Percentiles rank a stretch among this genome's conserved stretches.
Evolutionary conservation across 345 rosid species (phyloP).

Genomic region (Populus euphratica): DNA sequence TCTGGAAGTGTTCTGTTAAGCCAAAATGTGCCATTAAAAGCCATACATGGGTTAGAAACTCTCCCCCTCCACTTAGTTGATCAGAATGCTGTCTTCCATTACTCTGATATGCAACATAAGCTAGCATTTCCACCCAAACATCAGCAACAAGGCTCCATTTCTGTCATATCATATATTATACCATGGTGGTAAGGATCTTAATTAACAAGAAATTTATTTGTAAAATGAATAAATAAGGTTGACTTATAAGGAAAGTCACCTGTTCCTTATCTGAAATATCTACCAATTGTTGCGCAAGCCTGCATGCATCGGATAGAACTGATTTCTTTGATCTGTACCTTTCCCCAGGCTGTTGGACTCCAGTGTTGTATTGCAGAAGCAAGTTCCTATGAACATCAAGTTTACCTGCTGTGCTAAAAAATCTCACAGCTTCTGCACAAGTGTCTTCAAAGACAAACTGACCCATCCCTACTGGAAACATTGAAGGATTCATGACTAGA

Average conservation of each 20-base stretch:
- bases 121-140: constrained; percentile 24
- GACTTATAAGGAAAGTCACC: neutral
- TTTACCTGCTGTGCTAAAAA: constrained; percentile 8
- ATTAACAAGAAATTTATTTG: neutral
- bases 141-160: constrained; percentile 12
- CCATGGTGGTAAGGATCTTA: neutral
- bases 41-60: constrained; percentile 22
- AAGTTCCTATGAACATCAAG: constrained; percentile 11
- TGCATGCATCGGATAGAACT: constrained; percentile 31
- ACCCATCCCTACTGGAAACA: constrained; percentile 33
- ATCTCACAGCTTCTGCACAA: constrained; percentile 21
- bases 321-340: constrained; percentile 43
- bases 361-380: constrained; percentile 19
- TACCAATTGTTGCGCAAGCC: constrained; percentile 11
- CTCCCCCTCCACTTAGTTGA: constrained; percentile 10
- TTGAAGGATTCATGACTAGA: constrained; percentile 16
- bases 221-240: neutral
- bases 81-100: constrained; percentile 7
- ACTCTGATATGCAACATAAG: constrained; percentile 17
- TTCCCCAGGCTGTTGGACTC: constrained; percentile 19
- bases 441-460: constrained; percentile 33
- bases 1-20: constrained; percentile 10
- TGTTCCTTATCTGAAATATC: constrained; percentile 8
- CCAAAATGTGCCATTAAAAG: constrained; percentile 19
- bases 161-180: neutral